Base-by-base conservation (phyloP, 2,329 filamentous ascomycete species). In the Chaetothyriales sp. region DNA sequence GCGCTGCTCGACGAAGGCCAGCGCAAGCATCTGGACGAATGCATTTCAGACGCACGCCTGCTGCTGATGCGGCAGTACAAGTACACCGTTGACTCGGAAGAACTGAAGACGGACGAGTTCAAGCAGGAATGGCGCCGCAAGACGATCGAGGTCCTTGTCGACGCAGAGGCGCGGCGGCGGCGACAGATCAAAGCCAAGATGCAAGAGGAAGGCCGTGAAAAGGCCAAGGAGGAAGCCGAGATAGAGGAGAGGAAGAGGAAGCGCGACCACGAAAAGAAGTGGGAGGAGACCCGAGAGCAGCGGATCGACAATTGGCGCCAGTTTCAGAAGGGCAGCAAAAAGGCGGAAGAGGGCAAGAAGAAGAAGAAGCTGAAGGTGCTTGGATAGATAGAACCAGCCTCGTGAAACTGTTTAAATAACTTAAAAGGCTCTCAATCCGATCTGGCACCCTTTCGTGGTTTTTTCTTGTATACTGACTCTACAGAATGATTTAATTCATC, bases 11-110 rank as follows among this genome's bases (percentile, higher is more conserved):
- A 98, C 67, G 90, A 96, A 72, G 95, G 95, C 70, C 78, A 86
- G 64, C 87, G 92, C 53, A 79, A 77, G 55, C 78, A 80, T 36
- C 81, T 98, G 1, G 92, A 98, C 71, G 92, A 96, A 69, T 85
- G 86, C 60, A 96, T 96, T 60, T 85, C 90, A 39, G 92, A 98
- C 67, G 92, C 92, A 47, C 87, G 92, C 62, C 90, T 92, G 79
- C 78, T 98, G 43, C 74, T 96, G 51, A 92, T 98, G 63, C 84
- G 92, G 58, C 89, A 96, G 66, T 83, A 87, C 68, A 95, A 95
- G 66, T 90, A 90, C 76, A 95, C 83, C 0, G 88, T 98, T 70
- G 86, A 82, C 58, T 81, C 84, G 49, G 92, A 96, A 70, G 76
- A 90, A 57, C 83, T 73, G 47, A 68, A 88, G 68, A 87, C 86